Conservation (phyloP, 306 rosid genomes). For the Malus fusca region DNA sequence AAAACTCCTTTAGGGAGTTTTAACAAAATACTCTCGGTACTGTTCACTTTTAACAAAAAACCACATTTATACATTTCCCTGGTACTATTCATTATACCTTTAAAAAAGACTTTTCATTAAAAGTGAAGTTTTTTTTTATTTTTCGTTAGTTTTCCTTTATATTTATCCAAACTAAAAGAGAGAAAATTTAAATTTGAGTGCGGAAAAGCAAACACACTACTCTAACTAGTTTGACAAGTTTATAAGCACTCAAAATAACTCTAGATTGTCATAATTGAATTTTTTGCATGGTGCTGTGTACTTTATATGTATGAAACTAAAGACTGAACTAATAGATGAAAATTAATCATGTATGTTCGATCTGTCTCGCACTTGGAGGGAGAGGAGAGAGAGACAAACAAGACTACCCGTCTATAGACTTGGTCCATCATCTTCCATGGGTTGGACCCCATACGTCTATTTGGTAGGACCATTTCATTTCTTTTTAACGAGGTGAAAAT, state of each 20-base stretch:
- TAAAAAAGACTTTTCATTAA: no score
- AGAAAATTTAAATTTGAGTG: not conserved
- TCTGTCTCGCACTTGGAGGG: slow-evolving; percentile 42
- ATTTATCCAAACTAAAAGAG: no score
- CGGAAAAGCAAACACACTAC: not conserved
- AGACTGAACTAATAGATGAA: not conserved
- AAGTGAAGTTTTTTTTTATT: no score
- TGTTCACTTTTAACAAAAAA: no score
- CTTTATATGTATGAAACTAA: not conserved
- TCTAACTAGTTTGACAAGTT: not conserved
- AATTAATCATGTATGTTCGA: slow-evolving; percentile 21
- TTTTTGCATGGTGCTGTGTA: slow-evolving; percentile 54
- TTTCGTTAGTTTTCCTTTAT: no score
- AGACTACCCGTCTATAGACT: slow-evolving; percentile 11
- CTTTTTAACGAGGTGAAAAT: not conserved
- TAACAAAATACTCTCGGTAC: no score
- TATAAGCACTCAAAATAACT: not conserved
- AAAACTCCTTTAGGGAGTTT: no score
- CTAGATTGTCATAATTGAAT: not conserved
- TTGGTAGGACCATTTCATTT: slow-evolving; percentile 5
- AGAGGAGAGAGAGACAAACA: slow-evolving; percentile 2
- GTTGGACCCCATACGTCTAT: not conserved
- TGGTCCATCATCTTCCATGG: slow-evolving; percentile 11
- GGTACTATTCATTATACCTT: no score
- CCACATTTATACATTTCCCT: no score